Percentiles rank a stretch among this genome's conserved stretches.
Evolutionary conservation across 2,329 filamentous ascomycete species (phyloP).

Genomic region (Hirsutella rhossiliensis): DNA sequence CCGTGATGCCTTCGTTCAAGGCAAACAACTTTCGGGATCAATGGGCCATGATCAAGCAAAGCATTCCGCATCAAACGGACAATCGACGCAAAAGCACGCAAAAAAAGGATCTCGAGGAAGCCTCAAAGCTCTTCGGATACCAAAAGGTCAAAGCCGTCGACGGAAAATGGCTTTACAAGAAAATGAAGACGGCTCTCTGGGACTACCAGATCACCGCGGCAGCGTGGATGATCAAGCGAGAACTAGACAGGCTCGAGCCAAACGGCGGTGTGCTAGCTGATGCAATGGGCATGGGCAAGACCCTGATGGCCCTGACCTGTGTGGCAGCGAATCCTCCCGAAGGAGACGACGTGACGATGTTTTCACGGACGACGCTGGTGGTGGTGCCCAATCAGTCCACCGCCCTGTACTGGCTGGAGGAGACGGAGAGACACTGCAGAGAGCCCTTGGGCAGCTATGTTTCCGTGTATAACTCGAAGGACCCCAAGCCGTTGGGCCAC

Average conservation of each 20-base stretch:
- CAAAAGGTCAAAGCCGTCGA: constrained; percentile 3
- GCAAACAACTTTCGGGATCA: constrained; percentile 2
- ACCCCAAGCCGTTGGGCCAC: neutral
- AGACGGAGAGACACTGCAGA: constrained; percentile 14
- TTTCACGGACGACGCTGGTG: constrained; percentile 22
- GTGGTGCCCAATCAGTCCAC: constrained; percentile 14
- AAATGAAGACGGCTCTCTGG: constrained; percentile 20
- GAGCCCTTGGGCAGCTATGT: neutral
- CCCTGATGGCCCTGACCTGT: constrained; percentile 64
- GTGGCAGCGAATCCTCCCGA: constrained; percentile 46
- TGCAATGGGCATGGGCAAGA: constrained; percentile 55
- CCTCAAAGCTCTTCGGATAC: constrained; percentile 7
- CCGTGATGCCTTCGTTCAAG: neutral
- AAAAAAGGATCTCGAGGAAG: constrained; percentile 6
- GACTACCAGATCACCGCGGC: constrained; percentile 38
- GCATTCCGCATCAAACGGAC: constrained; percentile 7
- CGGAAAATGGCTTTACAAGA: constrained; percentile 6
- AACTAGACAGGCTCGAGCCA: constrained; percentile 24
- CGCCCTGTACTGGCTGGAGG: constrained; percentile 15
- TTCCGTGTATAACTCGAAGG: constrained; percentile 5
- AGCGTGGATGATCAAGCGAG: constrained; percentile 41
- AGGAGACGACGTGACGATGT: constrained; percentile 20
- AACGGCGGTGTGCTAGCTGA: constrained; percentile 52
- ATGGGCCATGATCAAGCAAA: constrained; percentile 1
- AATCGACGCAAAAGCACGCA: constrained; percentile 6